Base-by-base conservation (phyloP, 2,329 filamentous ascomycete genomes). In the Fusarium udum region DNA sequence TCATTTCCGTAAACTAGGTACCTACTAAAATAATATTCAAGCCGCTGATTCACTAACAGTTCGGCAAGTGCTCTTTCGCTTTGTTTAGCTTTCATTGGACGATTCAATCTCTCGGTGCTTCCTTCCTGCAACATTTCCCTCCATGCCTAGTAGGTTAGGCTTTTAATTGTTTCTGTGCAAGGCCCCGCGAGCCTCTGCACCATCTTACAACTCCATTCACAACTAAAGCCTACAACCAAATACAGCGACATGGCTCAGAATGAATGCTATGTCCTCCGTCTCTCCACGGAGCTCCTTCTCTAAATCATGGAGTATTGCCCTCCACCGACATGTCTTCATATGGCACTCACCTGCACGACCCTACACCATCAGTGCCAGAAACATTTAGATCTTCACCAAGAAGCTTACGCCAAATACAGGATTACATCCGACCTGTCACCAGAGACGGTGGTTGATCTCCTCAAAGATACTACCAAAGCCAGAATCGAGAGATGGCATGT, bases 401-500 rank as follows among this genome's bases (percentile, higher is more conserved):
- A 40, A 26, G 73, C 73, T 12, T 6, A 61, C 15, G 6, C 18
- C 0, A 61, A 60, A 13, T 61, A 69, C 56, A 48, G 3, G 15
- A 14, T 74, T 22, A 34, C 32, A 4, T 75, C 73, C 0, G 70
- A 75, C 14, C 43, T 75, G 0, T 45, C 7, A 0, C 64, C 73
- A 0, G 52, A 55, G 5, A 74, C 32, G 0, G 37, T 48, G 0
- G 18, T 60, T 14, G 12, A 64, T 15, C 43, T 75, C 1, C 37
- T 75, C 1, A 37, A 40, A 20, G 13, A 28, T 6, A 40, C 22
- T 0, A 9, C 11, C 0, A 11, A 9, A 4, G 45, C 55, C 6
- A 36, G 12, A 6, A 37, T 75, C 9, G 53, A 61, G 20, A 49
- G 43, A 18, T 74, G 61, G 56, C 63, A 75, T 52, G 71, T 75